phyloP scores from a whole-genome alignment of 2,329 filamentous ascomycete species.

The Fonsecaea pugnacius region DNA sequence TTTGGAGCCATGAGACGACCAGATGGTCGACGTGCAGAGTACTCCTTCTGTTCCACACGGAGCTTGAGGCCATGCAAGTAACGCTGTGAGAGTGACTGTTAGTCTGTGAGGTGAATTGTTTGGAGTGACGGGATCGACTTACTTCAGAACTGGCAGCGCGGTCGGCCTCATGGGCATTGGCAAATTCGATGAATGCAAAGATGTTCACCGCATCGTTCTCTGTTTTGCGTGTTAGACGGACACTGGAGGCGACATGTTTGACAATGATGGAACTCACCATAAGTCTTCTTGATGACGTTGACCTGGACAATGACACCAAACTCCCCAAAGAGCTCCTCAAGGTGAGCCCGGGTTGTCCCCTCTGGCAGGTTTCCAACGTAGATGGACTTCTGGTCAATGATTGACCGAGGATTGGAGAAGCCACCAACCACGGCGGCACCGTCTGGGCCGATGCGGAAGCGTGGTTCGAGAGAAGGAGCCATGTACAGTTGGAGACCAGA shows the following conservation, averaged over 20 bases:
- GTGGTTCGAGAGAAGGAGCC: conserved; percentile 30
- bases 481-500: conserved; percentile 27
- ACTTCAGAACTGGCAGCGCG: conserved; percentile 28
- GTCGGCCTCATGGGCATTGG: conserved; percentile 29
- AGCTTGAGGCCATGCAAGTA: conserved; percentile 27
- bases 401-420: conserved; percentile 25
- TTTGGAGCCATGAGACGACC: conserved; percentile 3
- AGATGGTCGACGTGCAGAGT: conserved; percentile 25
- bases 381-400: conserved; percentile 34
- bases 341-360: conserved; percentile 25
- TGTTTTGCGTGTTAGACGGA: conserved; percentile 20
- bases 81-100: conserved; percentile 10
- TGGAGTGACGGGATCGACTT: conserved; percentile 1
- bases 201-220: conserved; percentile 30
- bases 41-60: conserved; percentile 37
- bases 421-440: conserved; percentile 24
- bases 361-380: conserved; percentile 37
- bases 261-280: conserved; percentile 26
- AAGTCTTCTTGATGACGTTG: conserved; percentile 35
- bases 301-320: conserved; percentile 33
- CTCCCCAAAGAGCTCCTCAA: conserved; percentile 28
- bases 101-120: not conserved
- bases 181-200: conserved; percentile 37
- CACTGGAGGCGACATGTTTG: not conserved
- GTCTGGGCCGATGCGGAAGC: conserved; percentile 12